Percentiles rank a stretch among this genome's conserved stretches.
These are phyloP conservation scores for Clarireedia paspali DNA, from an alignment of 2,329 filamentous ascomycete genomes.

Conservation along the genomic window DNA sequence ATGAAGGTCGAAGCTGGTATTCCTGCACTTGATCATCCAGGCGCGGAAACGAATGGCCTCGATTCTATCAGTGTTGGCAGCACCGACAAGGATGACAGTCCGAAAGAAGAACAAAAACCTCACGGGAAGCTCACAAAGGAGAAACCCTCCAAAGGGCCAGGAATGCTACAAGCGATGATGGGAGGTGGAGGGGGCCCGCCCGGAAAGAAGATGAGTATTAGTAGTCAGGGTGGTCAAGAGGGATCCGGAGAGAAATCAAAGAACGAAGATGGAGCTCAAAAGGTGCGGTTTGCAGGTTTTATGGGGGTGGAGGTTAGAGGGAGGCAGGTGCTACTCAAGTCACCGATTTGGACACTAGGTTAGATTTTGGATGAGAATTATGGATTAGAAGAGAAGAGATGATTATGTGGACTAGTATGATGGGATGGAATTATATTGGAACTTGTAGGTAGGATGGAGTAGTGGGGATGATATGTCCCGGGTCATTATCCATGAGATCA, in stretches of 20 bases:
- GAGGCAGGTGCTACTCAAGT: slow-evolving; percentile 67
- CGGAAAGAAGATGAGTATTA: slow-evolving; percentile 24
- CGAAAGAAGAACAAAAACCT: slow-evolving; percentile 23
- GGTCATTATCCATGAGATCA: not conserved
- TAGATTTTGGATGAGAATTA: slow-evolving; percentile 14
- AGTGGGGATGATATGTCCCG: not conserved
- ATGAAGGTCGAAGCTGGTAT: slow-evolving; percentile 78
- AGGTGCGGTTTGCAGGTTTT: slow-evolving; percentile 70
- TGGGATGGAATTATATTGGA: not conserved
- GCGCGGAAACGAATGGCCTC: slow-evolving; percentile 20
- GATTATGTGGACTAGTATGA: not conserved
- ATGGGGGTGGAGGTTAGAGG: slow-evolving; percentile 66
- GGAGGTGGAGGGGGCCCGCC: slow-evolving; percentile 14
- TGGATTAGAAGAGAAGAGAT: not conserved
- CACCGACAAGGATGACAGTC: slow-evolving; percentile 27
- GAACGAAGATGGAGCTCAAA: slow-evolving; percentile 31
- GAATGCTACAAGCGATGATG: slow-evolving; percentile 33
- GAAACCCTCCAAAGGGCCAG: slow-evolving; percentile 23
- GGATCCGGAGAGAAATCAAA: slow-evolving; percentile 20
- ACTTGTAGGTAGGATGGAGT: not conserved
- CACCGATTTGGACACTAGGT: slow-evolving; percentile 60
- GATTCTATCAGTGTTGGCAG: slow-evolving; percentile 26
- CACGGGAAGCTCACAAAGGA: slow-evolving; percentile 26
- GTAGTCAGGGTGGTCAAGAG: slow-evolving; percentile 12
- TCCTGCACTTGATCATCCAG: slow-evolving; percentile 46